Evolutionary conservation across 1,139 yeast genomes (phyloP), one percentile per base, ranked within the genome.

Genomic region (Nadsonia starkeyi-henricii): DNA sequence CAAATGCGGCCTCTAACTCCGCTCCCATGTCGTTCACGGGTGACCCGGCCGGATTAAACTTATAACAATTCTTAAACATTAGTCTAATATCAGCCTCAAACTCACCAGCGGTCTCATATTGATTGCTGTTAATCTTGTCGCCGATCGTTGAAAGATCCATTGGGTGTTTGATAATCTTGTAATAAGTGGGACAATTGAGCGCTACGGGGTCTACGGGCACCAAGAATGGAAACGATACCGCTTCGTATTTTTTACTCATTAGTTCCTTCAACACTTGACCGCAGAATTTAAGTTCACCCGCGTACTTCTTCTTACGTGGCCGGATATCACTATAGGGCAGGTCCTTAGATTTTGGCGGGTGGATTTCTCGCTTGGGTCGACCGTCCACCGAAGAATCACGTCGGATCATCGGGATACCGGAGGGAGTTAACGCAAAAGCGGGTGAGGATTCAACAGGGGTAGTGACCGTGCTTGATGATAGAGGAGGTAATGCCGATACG

Each of bases 21-120:
- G 85, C 95, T 23, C 98, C 98, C 95, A 91, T 85, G 75, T 78
- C 76, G 64, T 89, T 86, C 41, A 93, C 98, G 45, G 94, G 95
- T 12, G 95, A 81, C 8, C 96, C 95, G 58, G 85, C 95, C 1
- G 98, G 97, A 64, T 91, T 93, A 69, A 91, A 91, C 21, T 75
- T 73, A 65, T 85, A 91, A 68, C 98, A 91, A 67, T 91, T 91
- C 53, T 76, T 71, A 68, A 91, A 88, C 55, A 91, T 85, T 52
- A 88, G 73, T 50, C 86, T 74, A 21, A 91, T 77, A 62, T 91
- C 98, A 39, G 68, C 69, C 61, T 84, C 95, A 61, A 91, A 88
- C 53, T 85, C 89, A 52, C 85, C 95, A 13, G 89, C 93, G 52
- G 81, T 81, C 62, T 85, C 93, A 63, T 91, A 91, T 58, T 84